Evolutionary conservation across 208 protist genomes (phyloP).

Genomic region (Trypanosoma conorhini): DNA sequence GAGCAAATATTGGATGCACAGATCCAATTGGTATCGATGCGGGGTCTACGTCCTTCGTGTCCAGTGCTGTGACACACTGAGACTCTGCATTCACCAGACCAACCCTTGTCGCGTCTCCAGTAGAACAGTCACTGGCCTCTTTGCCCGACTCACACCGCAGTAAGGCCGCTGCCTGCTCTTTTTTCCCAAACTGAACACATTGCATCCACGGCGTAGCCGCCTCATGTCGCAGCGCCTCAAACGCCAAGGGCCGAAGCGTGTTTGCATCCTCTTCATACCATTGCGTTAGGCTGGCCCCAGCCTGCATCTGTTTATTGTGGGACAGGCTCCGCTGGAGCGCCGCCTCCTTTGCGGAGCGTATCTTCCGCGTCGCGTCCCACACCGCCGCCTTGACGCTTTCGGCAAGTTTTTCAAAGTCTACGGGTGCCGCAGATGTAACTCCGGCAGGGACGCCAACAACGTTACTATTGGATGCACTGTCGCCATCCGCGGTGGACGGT

Average conservation of each 20-base stretch:
- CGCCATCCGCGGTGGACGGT: neutral
- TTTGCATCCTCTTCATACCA: conserved; percentile 86
- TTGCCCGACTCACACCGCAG: conserved; percentile 1
- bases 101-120: neutral
- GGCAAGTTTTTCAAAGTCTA: conserved; percentile 61
- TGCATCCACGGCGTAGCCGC: conserved; percentile 80
- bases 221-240: conserved; percentile 56
- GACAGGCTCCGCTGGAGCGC: conserved; percentile 58
- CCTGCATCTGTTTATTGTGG: conserved; percentile 50
- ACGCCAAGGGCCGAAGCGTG: conserved; percentile 56
- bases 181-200: conserved; percentile 63
- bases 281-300: conserved; percentile 40
- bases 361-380: conserved; percentile 65
- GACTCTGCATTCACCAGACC: neutral
- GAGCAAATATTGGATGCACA: conserved; percentile 64
- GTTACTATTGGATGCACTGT: neutral
- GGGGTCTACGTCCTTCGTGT: conserved; percentile 46
- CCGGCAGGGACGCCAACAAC: neutral
- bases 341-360: conserved; percentile 69
- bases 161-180: conserved; percentile 2
- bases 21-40: conserved; percentile 67
- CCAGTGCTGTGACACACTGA: conserved; percentile 35
- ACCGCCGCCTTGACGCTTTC: conserved; percentile 67
- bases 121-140: neutral
- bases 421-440: neutral